Base-by-base conservation (phyloP, 1,284 basidiomycete species). In the Irpex lacteus region DNA sequence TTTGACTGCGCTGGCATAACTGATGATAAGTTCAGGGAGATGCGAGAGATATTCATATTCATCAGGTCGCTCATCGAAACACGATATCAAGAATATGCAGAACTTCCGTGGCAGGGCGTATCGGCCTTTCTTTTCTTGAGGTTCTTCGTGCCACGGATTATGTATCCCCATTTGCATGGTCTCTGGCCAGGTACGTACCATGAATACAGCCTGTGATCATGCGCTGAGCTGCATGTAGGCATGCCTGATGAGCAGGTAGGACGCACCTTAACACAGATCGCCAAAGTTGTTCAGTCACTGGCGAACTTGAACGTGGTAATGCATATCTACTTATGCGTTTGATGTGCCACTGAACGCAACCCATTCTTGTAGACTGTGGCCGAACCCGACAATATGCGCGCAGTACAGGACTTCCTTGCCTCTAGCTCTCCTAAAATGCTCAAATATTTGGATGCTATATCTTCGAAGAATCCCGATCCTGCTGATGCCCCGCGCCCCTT, bases 61-160 rank as follows among this genome's bases (percentile, higher is more conserved):
- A 85, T 95, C 60, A 85, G 92, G 34, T 80, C 81, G 60, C 78
- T 92, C 55, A 90, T 95, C 1, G 89, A 91, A 71, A 78, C 80
- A 63, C 82, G 84, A 38, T 90, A 90, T 72, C 77, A 78, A 60
- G 72, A 78, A 58, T 84, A 82, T 69, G 79, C 77, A 59, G 82
- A 88, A 53, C 78, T 92, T 50, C 89, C 86, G 38, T 88, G 85
- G 83, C 92, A 94, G 73, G 88, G 89, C 70, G 90, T 95, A 53
- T 92, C 90, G 50, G 92, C 92, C 0, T 95, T 95, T 73, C 87
- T 90, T 71, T 95, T 95, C 74, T 80, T 95, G 44, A 85, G 92
- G 55, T 93, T 95, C 75, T 88, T 95, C 69, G 89, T 92, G 18
- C 92, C 91, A 52, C 90, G 89, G 26, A 89, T 94, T 62, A 79